phyloP scores from a whole-genome alignment of 768 basidiomycete genomes.

The Rossbeevera mucosa region DNA sequence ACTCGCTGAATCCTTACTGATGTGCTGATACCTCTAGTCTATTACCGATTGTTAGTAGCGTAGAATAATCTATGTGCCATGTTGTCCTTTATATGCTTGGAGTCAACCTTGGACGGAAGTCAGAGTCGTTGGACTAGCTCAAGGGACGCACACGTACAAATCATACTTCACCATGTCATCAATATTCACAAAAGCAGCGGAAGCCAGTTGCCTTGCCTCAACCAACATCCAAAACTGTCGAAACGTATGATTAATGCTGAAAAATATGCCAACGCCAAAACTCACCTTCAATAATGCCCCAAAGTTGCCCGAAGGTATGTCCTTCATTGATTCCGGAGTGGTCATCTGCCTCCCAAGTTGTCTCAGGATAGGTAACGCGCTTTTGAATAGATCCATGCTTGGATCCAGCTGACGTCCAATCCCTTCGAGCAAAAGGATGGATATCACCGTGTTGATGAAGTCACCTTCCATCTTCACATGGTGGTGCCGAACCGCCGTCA shows the following conservation, averaged over 20 bases:
- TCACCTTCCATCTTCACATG: constrained; percentile 99
- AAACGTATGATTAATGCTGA: constrained; percentile 2
- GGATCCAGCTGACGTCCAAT: constrained; percentile 95
- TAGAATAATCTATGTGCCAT: constrained; percentile 13
- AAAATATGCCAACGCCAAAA: background rate
- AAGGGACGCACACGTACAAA: constrained; percentile 51
- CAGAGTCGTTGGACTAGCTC: constrained; percentile 5
- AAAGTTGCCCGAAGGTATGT: constrained; percentile 65
- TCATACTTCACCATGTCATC: constrained; percentile 88
- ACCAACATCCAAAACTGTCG: constrained; percentile 85
- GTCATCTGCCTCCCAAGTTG: constrained; percentile 92
- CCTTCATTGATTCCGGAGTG: constrained; percentile 55
- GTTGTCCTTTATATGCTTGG: constrained; percentile 39
- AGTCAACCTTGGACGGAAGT: constrained; percentile 39
- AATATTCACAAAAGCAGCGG: constrained; percentile 69
- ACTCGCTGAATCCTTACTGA: constrained; percentile 1
- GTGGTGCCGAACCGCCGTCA: constrained; percentile 80
- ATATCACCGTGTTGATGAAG: constrained; percentile 97
- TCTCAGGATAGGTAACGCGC: constrained; percentile 88
- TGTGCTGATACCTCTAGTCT: constrained; percentile 18
- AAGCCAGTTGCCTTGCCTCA: constrained; percentile 85
- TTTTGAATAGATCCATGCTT: constrained; percentile 88
- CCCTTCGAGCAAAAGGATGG: constrained; percentile 88
- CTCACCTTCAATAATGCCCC: constrained; percentile 85
- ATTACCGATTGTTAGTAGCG: background rate